Evolutionary conservation across 1,284 basidiomycete species (phyloP).

Genomic region (Moesziomyces parantarcticus): DNA sequence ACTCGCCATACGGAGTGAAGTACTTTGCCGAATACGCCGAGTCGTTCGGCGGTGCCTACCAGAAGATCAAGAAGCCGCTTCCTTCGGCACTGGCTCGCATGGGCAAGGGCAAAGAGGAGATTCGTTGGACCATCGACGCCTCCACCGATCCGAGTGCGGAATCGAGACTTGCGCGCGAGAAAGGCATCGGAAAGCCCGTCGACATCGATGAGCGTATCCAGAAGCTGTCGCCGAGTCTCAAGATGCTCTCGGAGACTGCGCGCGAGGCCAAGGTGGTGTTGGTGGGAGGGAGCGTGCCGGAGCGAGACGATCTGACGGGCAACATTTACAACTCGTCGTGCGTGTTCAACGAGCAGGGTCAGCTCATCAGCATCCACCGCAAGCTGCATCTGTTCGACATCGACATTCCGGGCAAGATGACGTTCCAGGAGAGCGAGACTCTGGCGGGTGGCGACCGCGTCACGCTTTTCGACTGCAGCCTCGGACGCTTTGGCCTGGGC

Average conservation of each 20-base stretch:
- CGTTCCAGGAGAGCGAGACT: constrained; percentile 97
- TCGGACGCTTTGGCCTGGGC: constrained; percentile 87
- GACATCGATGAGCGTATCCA: constrained; percentile 72
- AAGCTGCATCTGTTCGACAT: constrained; percentile 99
- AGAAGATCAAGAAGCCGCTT: constrained; percentile 55
- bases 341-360: constrained; percentile 86
- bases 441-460: constrained; percentile 81
- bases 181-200: constrained; percentile 69
- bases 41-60: constrained; percentile 58
- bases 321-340: constrained; percentile 65
- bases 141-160: constrained; percentile 32
- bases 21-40: constrained; percentile 68
- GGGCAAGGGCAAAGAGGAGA: constrained; percentile 44
- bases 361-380: constrained; percentile 86
- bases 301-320: constrained; percentile 57
- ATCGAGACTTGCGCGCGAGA: constrained; percentile 40
- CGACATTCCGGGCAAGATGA: constrained; percentile 95
- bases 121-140: constrained; percentile 56
- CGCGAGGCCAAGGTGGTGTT: constrained; percentile 86
- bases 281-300: constrained; percentile 78
- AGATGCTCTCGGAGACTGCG: constrained; percentile 83
- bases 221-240: constrained; percentile 73
- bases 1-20: constrained; percentile 90
- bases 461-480: constrained; percentile 92
- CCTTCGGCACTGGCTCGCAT: constrained; percentile 37